These are phyloP conservation scores for Tagetes erecta DNA, from an alignment of 129 eudicot genomes.

Conservation along the genomic window DNA sequence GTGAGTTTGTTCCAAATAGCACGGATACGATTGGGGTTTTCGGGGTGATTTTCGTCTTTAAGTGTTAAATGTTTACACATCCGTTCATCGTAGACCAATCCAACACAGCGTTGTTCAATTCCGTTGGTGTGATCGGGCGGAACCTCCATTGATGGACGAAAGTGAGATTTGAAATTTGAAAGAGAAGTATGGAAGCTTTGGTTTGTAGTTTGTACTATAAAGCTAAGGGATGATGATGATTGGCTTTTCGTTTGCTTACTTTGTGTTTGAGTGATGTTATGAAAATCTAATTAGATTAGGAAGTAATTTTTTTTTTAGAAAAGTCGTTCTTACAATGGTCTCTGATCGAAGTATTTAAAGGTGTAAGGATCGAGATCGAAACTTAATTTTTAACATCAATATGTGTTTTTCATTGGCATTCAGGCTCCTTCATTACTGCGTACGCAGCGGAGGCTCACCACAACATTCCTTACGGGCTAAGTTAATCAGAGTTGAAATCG, in stretches of 20 bases:
- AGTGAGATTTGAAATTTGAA: slow-evolving; percentile 33
- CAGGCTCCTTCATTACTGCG: too few species aligned
- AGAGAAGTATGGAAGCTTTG: slow-evolving; percentile 3
- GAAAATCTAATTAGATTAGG: too few species aligned
- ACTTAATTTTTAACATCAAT: too few species aligned
- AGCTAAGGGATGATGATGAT: background rate
- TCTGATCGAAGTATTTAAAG: too few species aligned
- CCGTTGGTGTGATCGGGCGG: slow-evolving; percentile 15
- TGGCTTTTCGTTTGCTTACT: slow-evolving; percentile 4
- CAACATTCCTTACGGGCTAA: too few species aligned
- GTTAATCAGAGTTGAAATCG: too few species aligned
- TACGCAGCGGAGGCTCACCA: too few species aligned
- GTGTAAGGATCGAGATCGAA: too few species aligned
- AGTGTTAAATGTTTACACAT: slow-evolving; percentile 77
- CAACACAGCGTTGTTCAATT: slow-evolving; percentile 57
- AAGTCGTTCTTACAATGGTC: too few species aligned
- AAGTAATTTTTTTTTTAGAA: too few species aligned
- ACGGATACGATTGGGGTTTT: slow-evolving; percentile 75
- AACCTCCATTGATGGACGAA: slow-evolving; percentile 2
- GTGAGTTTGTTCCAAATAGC: slow-evolving; percentile 71
- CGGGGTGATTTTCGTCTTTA: slow-evolving; percentile 56
- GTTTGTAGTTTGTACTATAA: slow-evolving; percentile 7
- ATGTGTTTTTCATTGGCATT: too few species aligned
- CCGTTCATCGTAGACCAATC: slow-evolving; percentile 73
- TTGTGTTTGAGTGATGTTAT: background rate